A percentile compares a stretch with the other conserved stretches of the same genome.
Conservation (phyloP, 2,329 filamentous ascomycete species). For the Hirsutella thompsonii region DNA sequence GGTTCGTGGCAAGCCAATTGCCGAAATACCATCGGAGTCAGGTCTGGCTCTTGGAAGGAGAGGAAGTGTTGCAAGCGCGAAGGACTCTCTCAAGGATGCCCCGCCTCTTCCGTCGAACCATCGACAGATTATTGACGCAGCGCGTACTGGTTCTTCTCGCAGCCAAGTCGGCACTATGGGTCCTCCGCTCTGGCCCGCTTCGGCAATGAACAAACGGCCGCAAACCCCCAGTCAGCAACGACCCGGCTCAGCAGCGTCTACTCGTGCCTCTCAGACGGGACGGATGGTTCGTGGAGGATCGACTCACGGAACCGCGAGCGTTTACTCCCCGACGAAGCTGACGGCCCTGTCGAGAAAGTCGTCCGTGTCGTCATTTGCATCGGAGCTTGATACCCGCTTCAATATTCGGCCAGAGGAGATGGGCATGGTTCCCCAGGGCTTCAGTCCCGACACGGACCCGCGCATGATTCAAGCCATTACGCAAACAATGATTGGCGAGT, state of each 20-base stretch:
- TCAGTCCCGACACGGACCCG: conserved; percentile 70
- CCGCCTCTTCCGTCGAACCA: conserved; percentile 77
- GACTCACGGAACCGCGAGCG: conserved; percentile 31
- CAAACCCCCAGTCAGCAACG: conserved; percentile 45
- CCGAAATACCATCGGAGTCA: conserved; percentile 25
- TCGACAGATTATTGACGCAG: conserved; percentile 72
- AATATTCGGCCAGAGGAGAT: conserved; percentile 52
- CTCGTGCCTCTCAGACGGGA: conserved; percentile 46
- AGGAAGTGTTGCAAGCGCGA: conserved; percentile 59
- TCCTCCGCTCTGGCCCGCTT: conserved; percentile 73
- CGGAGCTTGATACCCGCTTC: conserved; percentile 85
- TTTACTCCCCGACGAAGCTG: conserved; percentile 34
- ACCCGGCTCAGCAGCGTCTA: conserved; percentile 30
- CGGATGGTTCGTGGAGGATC: conserved; percentile 31
- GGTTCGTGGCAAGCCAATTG: conserved; percentile 22
- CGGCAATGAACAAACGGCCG: conserved; percentile 48
- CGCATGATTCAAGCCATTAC: conserved; percentile 99
- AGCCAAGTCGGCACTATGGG: conserved; percentile 51
- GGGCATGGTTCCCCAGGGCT: conserved; percentile 39
- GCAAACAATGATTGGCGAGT: conserved; percentile 98
- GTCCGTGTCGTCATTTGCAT: conserved; percentile 90
- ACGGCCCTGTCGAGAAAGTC: conserved; percentile 39
- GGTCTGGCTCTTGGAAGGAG: conserved; percentile 38
- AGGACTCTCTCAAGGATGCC: conserved; percentile 24
- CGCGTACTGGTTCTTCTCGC: conserved; percentile 44